Evolutionary conservation across 2,329 filamentous ascomycete genomes (phyloP), one percentile per base, ranked within the genome.

Genomic region (Aspergillus candidus): DNA sequence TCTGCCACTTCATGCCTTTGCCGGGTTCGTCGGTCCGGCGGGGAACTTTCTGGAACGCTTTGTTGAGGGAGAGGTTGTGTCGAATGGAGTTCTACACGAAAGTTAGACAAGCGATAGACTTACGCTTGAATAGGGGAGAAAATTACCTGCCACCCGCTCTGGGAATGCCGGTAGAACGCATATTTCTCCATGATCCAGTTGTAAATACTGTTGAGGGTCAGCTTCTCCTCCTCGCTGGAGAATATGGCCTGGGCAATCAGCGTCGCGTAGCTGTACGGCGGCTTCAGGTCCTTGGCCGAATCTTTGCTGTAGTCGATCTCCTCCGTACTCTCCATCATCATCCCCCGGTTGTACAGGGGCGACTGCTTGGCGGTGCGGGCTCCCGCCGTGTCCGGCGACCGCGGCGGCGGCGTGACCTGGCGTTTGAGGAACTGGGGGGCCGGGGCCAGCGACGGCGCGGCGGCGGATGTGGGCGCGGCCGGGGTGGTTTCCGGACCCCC

Each of bases 1-100:
- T 90, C 67, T 91, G 88, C 93, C 93, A 98, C 64, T 97, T 97
- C 89, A 96, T 97, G 22, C 93, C 93, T 65, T 98, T 98, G 11
- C 93, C 93, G 15, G 93, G 93, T 63, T 98, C 93, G 56, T 97
- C 88, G 0, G 89, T 95, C 12, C 87, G 84, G 37, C 93, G 83
- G 3, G 93, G 86, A 7, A 95, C 86, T 66, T 98, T 98, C 56
- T 89, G 83, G 60, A 98, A 98, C 0, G 85, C 82, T 63, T 96
- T 95, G 66, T 94, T 97, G 34, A 98, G 71, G 1, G 93, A 97
- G 11, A 98, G 69, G 57, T 98, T 98, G 65, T 98, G 93, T 11
- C 93, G 84, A 54, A 98, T 98, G 0, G 89, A 96, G 65, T 98
- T 98, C 81, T 88, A 58, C 88, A 58, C 14, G 35, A 17, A 27